Percentiles rank a stretch among this genome's conserved stretches.
Conservation (phyloP, 2,329 filamentous ascomycete genomes). For the Chaetomiaceae sp. region DNA sequence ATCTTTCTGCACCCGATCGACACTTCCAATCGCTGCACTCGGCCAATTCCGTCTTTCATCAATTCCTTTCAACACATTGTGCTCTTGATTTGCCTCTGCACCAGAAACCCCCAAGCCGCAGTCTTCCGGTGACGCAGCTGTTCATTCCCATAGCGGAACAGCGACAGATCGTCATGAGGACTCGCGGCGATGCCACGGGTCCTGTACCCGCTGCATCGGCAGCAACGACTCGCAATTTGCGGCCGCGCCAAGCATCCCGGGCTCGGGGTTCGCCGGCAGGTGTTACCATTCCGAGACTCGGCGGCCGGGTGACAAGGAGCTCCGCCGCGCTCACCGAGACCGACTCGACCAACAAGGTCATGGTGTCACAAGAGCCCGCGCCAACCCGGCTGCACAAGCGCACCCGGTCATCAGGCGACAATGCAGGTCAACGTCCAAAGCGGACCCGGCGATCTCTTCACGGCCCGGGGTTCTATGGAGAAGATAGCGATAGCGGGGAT, state of each 20-base stretch:
- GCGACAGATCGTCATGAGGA: conserved; percentile 13
- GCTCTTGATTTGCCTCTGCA: neutral
- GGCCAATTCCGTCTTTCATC: neutral
- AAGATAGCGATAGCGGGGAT: conserved; percentile 18
- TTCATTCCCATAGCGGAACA: neutral
- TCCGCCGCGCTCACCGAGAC: conserved; percentile 4
- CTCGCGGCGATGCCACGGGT: conserved; percentile 10
- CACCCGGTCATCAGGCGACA: neutral
- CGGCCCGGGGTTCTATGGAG: conserved; percentile 22
- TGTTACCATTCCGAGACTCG: conserved; percentile 9
- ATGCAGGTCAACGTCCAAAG: conserved; percentile 15
- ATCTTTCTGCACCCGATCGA: neutral
- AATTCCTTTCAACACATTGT: neutral
- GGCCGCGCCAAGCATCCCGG: conserved; percentile 23
- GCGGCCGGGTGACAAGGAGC: conserved; percentile 22
- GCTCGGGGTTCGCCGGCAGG: conserved; percentile 13
- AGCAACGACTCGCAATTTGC: conserved; percentile 14
- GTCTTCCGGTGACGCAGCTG: neutral
- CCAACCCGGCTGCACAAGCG: conserved; percentile 15
- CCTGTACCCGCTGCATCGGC: conserved; percentile 10
- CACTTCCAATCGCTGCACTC: neutral
- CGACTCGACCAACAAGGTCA: neutral
- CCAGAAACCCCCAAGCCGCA: neutral
- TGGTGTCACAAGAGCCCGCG: neutral
- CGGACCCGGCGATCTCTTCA: conserved; percentile 18